Evolutionary conservation across 306 rosid species (phyloP), one percentile per base, ranked within the genome.

Genomic region (cucumber (Cucumis sativus)): DNA sequence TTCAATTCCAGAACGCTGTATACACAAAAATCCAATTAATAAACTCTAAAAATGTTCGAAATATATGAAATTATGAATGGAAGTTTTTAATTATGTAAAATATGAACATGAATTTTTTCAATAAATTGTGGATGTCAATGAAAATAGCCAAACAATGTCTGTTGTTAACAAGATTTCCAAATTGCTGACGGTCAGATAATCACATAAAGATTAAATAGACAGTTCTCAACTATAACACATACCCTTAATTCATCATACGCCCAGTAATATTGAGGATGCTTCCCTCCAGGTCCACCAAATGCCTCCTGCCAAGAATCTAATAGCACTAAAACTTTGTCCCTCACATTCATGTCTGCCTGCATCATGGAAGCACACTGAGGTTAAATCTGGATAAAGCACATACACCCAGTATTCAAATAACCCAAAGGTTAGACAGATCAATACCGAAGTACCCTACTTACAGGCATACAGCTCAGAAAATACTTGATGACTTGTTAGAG

Each of bases 281-380:
- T 96, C 77, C 99, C 99, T 71, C 86, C 86, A 6, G 99, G 83
- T 17, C 98, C 99, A 57, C 98, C 97, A 49, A 96, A 96, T 59
- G 98, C 99, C 81, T 88, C 97, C 85, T 96, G 97, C 99, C 98
- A 96, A 25, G 92, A 91, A 88, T 89, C 96, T 16, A 96, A 79
- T 88, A 96, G 77, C 58, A 66, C 86, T 80, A 96, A 88, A 78
- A 96, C 85, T 85, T 96, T 96, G 74, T 96, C 93, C 83, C 99
- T 88, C 68, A 92, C 96, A 81, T 88, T 95, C 98, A 96, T 96
- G 84, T 92, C 93, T 76, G 91, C 80, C 99, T 96, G 86, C 75
- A 88, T 77, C 64, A 83, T 80, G 60, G 61, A 23, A 7, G 41
- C 55, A 47, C 4, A 6, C 57, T 47, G 25, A 71, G 23, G 59